Base-by-base conservation (phyloP, 176 grass and related monocot species). In the Areca catechu region DNA sequence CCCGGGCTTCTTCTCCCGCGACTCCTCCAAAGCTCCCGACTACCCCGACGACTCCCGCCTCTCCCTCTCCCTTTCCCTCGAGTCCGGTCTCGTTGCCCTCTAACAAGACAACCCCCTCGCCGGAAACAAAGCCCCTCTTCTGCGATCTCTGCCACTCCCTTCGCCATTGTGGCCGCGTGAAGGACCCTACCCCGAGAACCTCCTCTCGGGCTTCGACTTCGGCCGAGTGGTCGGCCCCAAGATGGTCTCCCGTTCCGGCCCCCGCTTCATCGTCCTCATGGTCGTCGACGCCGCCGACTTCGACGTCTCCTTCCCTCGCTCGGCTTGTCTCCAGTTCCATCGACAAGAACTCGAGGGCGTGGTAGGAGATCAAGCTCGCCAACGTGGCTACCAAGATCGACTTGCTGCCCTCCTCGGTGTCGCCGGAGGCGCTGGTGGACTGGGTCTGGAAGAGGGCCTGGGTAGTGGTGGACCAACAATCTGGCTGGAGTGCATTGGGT, bases 341-440 rank as follows among this genome's bases (percentile, higher is more conserved):
- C 15, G 74, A 73, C 48, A 58, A 81, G 68, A 68, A 89, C 29
- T 2, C 34, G 3, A 49, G 22, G 16, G 66, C 82, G 58, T 92
- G 84, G 84, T 82, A 83, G 58, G 69, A 34, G 2, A 55, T 80
- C 0, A 66, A 63, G 28, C 75, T 84, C 7, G 76, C 61, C 0
- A 98, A 98, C 72, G 58, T 85, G 49, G 75, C 82, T 57, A 82
- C 93, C 56, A 90, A 86, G 58, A 75, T 90, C 24, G 93, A 97
- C 63, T 57, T 97, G 19, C 83, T 97, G 23, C 83, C 93, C 16
- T 64, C 82, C 6, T 77, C 78, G 2, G 51, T 79, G n/a, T 71
- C 54, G 1, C 86, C 78, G 2, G 78, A 74, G 22, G 75, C 71
- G 22, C 78, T 97, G 34, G 83, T 84, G 57, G 71, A 82, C 19